Percentiles rank a stretch among this genome's conserved stretches.
Evolutionary conservation across 2,329 filamentous ascomycete species (phyloP).

Genomic region (Botrytis byssoidea): DNA sequence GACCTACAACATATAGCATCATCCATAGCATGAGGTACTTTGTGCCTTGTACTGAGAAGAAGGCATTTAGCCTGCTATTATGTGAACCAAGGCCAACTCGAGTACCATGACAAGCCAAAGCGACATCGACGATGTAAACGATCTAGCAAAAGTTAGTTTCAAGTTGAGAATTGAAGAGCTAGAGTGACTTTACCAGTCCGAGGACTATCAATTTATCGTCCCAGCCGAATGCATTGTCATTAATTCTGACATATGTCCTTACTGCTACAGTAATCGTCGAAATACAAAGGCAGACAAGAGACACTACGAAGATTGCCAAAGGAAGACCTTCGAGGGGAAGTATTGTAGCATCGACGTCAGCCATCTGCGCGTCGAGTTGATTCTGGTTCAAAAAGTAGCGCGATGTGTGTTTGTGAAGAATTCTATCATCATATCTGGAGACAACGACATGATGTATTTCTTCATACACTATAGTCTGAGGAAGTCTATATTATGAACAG

Average conservation of each 20-base stretch:
- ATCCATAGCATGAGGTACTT: constrained; percentile 28
- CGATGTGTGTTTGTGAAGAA: neutral
- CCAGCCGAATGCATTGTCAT: constrained; percentile 2
- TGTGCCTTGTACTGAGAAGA: constrained; percentile 22
- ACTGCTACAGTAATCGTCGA: neutral
- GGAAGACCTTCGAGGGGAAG: constrained; percentile 6
- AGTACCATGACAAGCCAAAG: constrained; percentile 29
- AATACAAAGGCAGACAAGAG: neutral
- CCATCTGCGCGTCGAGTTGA: neutral
- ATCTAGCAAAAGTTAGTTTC: constrained; percentile 7
- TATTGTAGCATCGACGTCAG: neutral
- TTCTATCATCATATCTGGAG: too few species aligned
- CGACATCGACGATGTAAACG: constrained; percentile 20
- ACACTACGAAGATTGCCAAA: constrained; percentile 6
- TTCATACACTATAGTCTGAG: neutral
- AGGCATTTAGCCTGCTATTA: constrained; percentile 25
- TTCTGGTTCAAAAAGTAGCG: neutral
- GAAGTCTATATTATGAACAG: neutral
- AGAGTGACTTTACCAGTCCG: constrained; percentile 1
- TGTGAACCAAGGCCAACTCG: constrained; percentile 28
- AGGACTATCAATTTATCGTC: constrained; percentile 9
- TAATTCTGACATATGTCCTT: constrained; percentile 1
- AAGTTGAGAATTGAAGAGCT: neutral
- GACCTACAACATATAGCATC: constrained; percentile 29
- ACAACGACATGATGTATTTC: neutral